A percentile compares a stretch with the other conserved stretches of the same genome.
Conservation (phyloP, 1,284 basidiomycete species). For the Sanghuangporus weigelae region DNA sequence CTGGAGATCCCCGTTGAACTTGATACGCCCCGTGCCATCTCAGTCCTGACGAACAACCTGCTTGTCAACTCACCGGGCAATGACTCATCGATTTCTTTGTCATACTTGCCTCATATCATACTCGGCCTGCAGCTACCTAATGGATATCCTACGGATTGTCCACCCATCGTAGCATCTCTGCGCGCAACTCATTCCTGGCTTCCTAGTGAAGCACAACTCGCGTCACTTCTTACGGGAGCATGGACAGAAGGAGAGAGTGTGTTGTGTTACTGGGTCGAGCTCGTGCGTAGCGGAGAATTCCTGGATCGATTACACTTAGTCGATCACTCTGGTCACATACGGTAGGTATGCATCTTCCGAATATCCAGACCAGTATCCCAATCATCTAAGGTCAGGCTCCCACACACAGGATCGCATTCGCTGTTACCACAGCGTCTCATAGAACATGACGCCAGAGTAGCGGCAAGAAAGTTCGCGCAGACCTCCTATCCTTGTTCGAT, state of each 20-base stretch:
- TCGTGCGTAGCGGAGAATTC: slow-evolving; percentile 59
- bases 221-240: slow-evolving; percentile 39
- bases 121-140: slow-evolving; percentile 51
- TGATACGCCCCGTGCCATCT: slow-evolving; percentile 33
- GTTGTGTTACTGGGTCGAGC: slow-evolving; percentile 67
- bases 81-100: slow-evolving; percentile 24
- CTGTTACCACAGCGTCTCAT: slow-evolving; percentile 44
- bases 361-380: slow-evolving; percentile 9
- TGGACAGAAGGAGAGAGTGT: slow-evolving; percentile 58
- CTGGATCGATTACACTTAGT: slow-evolving; percentile 36
- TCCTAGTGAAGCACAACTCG: slow-evolving; percentile 33
- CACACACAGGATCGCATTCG: slow-evolving; percentile 46
- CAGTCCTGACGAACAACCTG: slow-evolving; percentile 29
- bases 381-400: slow-evolving; percentile 36
- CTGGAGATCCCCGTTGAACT: slow-evolving; percentile 64
- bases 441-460: slow-evolving; percentile 42
- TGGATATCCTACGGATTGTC: slow-evolving; percentile 46
- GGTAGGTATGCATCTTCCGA: slow-evolving; percentile 33
- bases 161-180: slow-evolving; percentile 52
- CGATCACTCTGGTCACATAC: slow-evolving; percentile 31
- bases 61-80: slow-evolving; percentile 4
- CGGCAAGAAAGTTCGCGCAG: slow-evolving; percentile 49
- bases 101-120: slow-evolving; percentile 56
- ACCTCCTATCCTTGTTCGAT: slow-evolving; percentile 63
- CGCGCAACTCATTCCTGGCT: slow-evolving; percentile 60